Evolutionary conservation across 1,139 yeast species (phyloP).

Genomic region (Fermentozyma sake): DNA sequence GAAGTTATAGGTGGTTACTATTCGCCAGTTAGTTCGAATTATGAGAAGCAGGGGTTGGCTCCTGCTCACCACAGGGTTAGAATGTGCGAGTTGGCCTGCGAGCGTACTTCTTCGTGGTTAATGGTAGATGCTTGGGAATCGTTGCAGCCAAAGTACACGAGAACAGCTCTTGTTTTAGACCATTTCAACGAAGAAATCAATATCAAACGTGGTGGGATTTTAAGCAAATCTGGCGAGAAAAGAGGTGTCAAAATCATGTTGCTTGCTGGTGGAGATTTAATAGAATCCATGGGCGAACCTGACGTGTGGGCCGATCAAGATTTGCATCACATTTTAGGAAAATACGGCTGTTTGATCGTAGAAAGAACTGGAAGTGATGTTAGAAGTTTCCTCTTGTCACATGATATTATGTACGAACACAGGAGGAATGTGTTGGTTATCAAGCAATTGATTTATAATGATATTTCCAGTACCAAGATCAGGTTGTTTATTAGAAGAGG

Average conservation of each 20-base stretch:
- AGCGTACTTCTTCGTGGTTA: constrained; percentile 92
- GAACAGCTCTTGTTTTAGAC: constrained; percentile 93
- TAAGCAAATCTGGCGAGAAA: constrained; percentile 64
- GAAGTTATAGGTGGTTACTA: constrained; percentile 97
- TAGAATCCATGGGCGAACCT: constrained; percentile 99
- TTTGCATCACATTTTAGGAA: constrained; percentile 89
- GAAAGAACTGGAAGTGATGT: constrained; percentile 98
- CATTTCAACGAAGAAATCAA: constrained; percentile 96
- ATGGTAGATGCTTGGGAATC: constrained; percentile 99
- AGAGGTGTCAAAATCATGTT: constrained; percentile 93
- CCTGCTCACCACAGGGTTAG: constrained; percentile 85
- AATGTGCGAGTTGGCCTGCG: constrained; percentile 98
- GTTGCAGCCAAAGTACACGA: constrained; percentile 81
- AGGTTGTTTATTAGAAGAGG: constrained; percentile 87
- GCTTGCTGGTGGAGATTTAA: constrained; percentile 95
- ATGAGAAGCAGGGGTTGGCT: constrained; percentile 90
- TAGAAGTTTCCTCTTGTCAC: constrained; percentile 81
- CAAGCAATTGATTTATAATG: constrained; percentile 93
- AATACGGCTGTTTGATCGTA: constrained; percentile 92
- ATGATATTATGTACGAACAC: constrained; percentile 96
- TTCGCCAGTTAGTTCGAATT: constrained; percentile 95
- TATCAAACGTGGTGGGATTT: constrained; percentile 83
- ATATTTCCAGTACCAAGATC: constrained; percentile 91
- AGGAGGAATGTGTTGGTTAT: constrained; percentile 89
- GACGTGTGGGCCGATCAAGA: constrained; percentile 98